Evolutionary conservation across 805 yeast species (phyloP), one percentile per base, ranked within the genome.

Genomic region (Ogataea pignaliae): DNA sequence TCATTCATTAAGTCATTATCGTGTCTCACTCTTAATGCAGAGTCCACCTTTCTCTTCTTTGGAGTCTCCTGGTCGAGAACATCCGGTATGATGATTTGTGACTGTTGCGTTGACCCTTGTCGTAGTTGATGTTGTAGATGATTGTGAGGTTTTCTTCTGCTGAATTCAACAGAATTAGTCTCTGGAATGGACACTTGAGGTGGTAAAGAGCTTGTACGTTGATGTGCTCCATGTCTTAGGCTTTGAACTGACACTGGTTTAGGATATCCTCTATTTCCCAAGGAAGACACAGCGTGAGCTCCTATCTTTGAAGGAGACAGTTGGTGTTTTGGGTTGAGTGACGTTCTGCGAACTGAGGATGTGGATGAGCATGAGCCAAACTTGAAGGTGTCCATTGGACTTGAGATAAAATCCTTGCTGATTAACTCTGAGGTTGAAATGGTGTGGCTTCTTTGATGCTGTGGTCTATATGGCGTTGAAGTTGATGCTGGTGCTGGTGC

Each of bases 211-310:
- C 63, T 51, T 3, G 71, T 67, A 41, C 75, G 55, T 36, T 59
- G 64, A 44, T 71, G 76, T 10, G 52, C 29, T 1, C 65, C 65
- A 42, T 60, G 65, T 11, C 57, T 53, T 10, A 62, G 47, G 14
- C 45, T 34, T 12, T 34, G 44, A 50, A 64, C 39, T 46, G 14
- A 49, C 6, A 44, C 36, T 5, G 52, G 50, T 7, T 5, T 4
- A 13, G 64, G 62, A 21, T 47, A 49, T 21, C 26, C 26, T 31
- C 59, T 48, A 2, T 54, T 54, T 33, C 60, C 61, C 30, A 76
- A 53, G 1, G 70, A 67, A 0, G 87, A 83, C 1, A 83, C 85
- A 1, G 88, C 88, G 17, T 73, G 76, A 1, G 88, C 88, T 1
- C 90, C 90, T 10, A 82, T 72, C 52, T 79, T 80, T 1, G 88